These are phyloP conservation scores for Irpex sp. DNA, from an alignment of 1,284 basidiomycete species.

Conservation along the genomic window DNA sequence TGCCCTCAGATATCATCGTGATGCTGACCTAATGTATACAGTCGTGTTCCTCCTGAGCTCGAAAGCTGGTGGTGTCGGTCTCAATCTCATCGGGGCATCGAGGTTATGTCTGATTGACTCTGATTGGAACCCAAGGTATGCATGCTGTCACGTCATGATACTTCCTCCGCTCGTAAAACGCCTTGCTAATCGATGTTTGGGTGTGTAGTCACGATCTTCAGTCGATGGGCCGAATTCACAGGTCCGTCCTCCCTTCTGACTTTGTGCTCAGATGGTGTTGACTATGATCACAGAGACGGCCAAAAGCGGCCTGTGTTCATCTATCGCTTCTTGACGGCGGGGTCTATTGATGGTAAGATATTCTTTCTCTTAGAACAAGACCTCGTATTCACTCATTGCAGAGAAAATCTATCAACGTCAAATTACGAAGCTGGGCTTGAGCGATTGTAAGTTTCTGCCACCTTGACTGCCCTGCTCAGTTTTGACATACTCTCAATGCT, in stretches of 20 bases:
- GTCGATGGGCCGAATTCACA: conserved; percentile 96
- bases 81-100: conserved; percentile 91
- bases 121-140: conserved; percentile 93
- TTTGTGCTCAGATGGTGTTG: background rate
- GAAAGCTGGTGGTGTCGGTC: conserved; percentile 93
- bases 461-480: background rate
- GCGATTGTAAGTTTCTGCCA: conserved; percentile 60
- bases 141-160: background rate
- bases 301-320: conserved; percentile 93
- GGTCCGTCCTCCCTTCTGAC: conserved; percentile 42
- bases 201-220: conserved; percentile 80
- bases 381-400: conserved; percentile 22
- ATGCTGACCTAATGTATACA: conserved; percentile 27
- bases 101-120: conserved; percentile 85
- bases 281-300: conserved; percentile 66
- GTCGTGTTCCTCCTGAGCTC: conserved; percentile 93
- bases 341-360: conserved; percentile 69
- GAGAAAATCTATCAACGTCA: conserved; percentile 92
- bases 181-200: conserved; percentile 8
- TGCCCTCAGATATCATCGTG: background rate
- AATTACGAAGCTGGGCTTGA: conserved; percentile 92
- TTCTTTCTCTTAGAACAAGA: background rate
- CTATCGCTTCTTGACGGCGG: conserved; percentile 86
- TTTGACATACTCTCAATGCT: conserved; percentile 4
- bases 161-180: background rate